Evolutionary conservation across 306 rosid species (phyloP).

Genomic region (Prunus mira): DNA sequence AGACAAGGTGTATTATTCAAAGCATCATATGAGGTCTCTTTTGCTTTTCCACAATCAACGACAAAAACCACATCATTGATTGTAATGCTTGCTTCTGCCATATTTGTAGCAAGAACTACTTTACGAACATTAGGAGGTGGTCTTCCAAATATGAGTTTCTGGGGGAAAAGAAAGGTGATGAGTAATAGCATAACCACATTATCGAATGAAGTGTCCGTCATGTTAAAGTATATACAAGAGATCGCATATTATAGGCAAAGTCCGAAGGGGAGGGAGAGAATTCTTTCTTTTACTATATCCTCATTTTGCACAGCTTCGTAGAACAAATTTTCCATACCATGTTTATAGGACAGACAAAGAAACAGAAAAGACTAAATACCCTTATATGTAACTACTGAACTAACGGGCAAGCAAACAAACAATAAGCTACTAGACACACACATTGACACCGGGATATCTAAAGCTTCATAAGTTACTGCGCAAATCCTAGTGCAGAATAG

Average conservation of each 20-base stretch:
- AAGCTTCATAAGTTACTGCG: neutral
- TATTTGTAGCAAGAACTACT: slow-evolving; percentile 91
- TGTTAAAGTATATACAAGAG: neutral
- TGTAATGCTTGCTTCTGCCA: slow-evolving; percentile 99
- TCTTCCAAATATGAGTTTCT: slow-evolving; percentile 89
- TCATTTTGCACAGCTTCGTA: neutral
- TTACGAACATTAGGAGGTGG: slow-evolving; percentile 85
- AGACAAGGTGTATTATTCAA: slow-evolving; percentile 95
- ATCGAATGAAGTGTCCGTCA: neutral
- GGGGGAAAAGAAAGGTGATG: slow-evolving; percentile 5
- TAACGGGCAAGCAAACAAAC: neutral
- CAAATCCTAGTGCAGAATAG: neutral
- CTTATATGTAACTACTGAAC: neutral
- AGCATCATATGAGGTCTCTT: slow-evolving; percentile 96
- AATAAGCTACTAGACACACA: neutral
- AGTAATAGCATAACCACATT: neutral
- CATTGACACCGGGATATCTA: neutral
- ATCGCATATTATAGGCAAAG: neutral
- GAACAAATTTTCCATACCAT: neutral
- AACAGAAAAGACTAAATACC: neutral
- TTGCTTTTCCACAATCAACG: slow-evolving; percentile 95
- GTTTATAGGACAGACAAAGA: neutral
- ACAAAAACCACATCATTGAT: slow-evolving; percentile 92
- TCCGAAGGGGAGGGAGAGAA: neutral
- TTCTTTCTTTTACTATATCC: neutral